phyloP scores from a whole-genome alignment of 495 filamentous ascomycete genomes.

The Xylaria nigripes region DNA sequence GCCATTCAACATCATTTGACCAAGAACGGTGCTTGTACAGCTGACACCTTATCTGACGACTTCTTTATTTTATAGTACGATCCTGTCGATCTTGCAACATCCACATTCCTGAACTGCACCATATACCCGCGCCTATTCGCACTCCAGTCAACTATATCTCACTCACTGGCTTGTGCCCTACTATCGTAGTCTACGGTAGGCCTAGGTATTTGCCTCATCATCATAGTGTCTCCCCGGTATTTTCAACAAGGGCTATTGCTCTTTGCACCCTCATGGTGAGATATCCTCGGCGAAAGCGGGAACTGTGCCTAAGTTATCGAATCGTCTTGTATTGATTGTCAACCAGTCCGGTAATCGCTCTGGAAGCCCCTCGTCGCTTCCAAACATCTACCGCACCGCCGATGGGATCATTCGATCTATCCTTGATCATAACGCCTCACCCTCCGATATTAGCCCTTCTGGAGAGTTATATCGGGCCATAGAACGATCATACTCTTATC shows the following conservation, averaged over 20 bases:
- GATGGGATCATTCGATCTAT: constrained; percentile 33
- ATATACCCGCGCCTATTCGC: too few species aligned
- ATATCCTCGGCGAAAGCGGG: constrained; percentile 6
- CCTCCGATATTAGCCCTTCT: constrained; percentile 30
- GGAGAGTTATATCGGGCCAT: constrained; percentile 38
- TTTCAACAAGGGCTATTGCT: constrained; percentile 3
- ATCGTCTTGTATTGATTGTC: constrained; percentile 2
- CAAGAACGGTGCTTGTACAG: neutral
- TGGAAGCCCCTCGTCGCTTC: constrained; percentile 45
- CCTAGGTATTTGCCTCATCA: neutral
- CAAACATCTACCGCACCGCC: constrained; percentile 27
- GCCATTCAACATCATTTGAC: neutral
- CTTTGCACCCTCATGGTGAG: constrained; percentile 23
- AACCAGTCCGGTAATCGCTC: constrained; percentile 55
- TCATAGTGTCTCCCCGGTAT: neutral
- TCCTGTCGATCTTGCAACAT: neutral
- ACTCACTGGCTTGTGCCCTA: neutral
- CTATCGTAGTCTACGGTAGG: neutral
- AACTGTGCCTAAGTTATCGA: neutral
- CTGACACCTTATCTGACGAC: neutral
- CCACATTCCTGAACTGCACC: neutral
- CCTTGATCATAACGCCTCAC: constrained; percentile 30
- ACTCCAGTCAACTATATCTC: neutral
- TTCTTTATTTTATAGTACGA: neutral
- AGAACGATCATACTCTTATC: constrained; percentile 31